phyloP scores from a whole-genome alignment of 768 basidiomycete species.

The Suillus bovinus region DNA sequence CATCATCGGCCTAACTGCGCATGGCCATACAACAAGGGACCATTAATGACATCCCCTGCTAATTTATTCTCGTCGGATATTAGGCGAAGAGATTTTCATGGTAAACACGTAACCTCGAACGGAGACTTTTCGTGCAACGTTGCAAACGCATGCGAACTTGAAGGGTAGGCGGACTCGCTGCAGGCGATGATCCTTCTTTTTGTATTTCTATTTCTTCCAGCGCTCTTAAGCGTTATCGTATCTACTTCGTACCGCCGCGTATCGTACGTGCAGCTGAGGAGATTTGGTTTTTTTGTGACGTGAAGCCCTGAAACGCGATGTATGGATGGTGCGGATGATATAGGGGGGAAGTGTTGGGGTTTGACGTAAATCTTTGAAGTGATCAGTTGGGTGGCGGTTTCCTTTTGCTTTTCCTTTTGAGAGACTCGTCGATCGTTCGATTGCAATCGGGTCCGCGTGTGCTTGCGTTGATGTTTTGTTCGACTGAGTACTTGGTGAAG shows the following conservation, averaged over 20 bases:
- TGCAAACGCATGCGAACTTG: conserved; percentile 2
- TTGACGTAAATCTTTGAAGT: too few relatives aligned
- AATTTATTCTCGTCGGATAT: conserved; percentile 7
- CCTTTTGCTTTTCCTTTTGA: not conserved
- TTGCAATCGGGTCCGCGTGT: not conserved
- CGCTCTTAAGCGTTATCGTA: not conserved
- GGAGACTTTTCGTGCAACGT: not conserved
- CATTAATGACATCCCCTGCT: not conserved
- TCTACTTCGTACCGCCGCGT: conserved; percentile 3
- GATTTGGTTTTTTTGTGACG: not conserved
- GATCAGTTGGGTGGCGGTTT: too few relatives aligned
- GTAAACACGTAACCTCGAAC: not conserved
- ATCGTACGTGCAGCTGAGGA: not conserved
- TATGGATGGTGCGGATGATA: not conserved
- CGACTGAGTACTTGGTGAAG: too few relatives aligned
- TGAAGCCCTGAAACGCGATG: conserved; percentile 4
- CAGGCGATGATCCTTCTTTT: not conserved
- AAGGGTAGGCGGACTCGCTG: not conserved
- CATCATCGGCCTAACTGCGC: conserved; percentile 4
- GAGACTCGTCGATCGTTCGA: not conserved
- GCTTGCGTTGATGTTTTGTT: not conserved
- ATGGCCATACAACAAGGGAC: not conserved
- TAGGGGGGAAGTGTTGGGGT: not conserved
- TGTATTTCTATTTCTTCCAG: not conserved
- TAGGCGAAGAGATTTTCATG: not conserved